These are phyloP conservation scores for Persicaria tinctoria DNA, from an alignment of 148 eudicot species.

Conservation along the genomic window DNA sequence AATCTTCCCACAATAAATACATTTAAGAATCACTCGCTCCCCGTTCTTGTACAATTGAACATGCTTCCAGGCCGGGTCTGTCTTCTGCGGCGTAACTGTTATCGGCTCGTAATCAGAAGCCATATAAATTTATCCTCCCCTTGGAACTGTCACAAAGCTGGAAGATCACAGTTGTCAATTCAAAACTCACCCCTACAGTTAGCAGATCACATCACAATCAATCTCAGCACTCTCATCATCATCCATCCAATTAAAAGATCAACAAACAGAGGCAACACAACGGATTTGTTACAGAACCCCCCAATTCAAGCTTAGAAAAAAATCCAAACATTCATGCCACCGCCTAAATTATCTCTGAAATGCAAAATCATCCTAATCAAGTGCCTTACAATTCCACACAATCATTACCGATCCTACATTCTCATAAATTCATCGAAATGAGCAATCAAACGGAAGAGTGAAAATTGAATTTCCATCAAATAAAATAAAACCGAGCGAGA, in stretches of 20 bases:
- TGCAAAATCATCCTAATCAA: neutral
- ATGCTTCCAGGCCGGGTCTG: slow-evolving; percentile 97
- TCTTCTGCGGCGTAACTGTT: slow-evolving; percentile 73
- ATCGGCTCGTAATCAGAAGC: slow-evolving; percentile 56
- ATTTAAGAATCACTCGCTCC: slow-evolving; percentile 66
- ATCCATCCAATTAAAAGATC: neutral
- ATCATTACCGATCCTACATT: slow-evolving; percentile 1
- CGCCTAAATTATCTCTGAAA: neutral
- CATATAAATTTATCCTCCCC: slow-evolving; percentile 22
- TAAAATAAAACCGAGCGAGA: neutral
- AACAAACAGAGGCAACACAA: neutral
- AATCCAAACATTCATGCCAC: neutral
- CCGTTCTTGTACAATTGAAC: slow-evolving; percentile 76
- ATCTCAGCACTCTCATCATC: neutral
- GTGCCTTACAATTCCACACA: neutral
- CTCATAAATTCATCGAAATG: neutral
- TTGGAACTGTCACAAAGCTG: neutral
- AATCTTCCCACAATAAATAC: slow-evolving; percentile 73
- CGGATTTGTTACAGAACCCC: neutral
- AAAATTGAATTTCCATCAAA: neutral
- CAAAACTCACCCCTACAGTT: neutral
- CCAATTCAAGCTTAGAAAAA: neutral
- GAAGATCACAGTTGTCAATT: neutral
- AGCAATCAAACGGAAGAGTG: neutral
- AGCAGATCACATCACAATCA: neutral